Evolutionary conservation across 768 basidiomycete species (phyloP).

Genomic region (Lentinula raphanica): DNA sequence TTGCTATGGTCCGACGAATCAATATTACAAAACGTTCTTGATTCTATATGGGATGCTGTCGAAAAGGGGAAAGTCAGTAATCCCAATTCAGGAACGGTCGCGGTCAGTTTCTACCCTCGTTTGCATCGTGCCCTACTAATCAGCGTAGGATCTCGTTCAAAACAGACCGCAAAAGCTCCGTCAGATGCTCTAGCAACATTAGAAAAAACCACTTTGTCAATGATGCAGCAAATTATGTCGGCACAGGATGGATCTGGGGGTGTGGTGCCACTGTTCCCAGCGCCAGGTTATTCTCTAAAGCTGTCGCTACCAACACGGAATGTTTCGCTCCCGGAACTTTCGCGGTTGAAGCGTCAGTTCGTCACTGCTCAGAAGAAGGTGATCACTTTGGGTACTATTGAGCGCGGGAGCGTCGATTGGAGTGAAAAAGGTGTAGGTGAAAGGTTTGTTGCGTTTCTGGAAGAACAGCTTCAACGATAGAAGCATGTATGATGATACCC

Average conservation of each 20-base stretch:
- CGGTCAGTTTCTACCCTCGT: conserved; percentile 39
- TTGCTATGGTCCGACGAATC: conserved; percentile 69
- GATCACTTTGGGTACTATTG: conserved; percentile 75
- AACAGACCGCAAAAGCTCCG: conserved; percentile 70
- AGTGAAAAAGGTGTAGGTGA: conserved; percentile 61
- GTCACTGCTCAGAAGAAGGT: conserved; percentile 87
- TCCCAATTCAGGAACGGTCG: conserved; percentile 78
- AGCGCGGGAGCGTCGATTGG: conserved; percentile 75
- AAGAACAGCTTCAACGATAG: conserved; percentile 45
- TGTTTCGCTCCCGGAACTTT: conserved; percentile 81
- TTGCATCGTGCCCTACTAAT: neutral
- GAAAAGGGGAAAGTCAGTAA: conserved; percentile 79
- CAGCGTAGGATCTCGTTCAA: conserved; percentile 4
- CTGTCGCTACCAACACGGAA: conserved; percentile 65
- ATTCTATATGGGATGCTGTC: conserved; percentile 76
- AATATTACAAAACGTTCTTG: conserved; percentile 38
- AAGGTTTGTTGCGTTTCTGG: conserved; percentile 69
- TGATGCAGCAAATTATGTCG: conserved; percentile 69
- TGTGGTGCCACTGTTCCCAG: conserved; percentile 41
- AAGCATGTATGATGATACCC: neutral
- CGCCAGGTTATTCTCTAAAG: conserved; percentile 32
- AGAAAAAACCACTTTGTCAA: conserved; percentile 66
- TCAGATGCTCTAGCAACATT: conserved; percentile 82
- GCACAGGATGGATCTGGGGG: conserved; percentile 52
- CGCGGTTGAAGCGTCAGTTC: conserved; percentile 88